phyloP scores from a whole-genome alignment of 768 basidiomycete species.

The Hericium rajendrae region DNA sequence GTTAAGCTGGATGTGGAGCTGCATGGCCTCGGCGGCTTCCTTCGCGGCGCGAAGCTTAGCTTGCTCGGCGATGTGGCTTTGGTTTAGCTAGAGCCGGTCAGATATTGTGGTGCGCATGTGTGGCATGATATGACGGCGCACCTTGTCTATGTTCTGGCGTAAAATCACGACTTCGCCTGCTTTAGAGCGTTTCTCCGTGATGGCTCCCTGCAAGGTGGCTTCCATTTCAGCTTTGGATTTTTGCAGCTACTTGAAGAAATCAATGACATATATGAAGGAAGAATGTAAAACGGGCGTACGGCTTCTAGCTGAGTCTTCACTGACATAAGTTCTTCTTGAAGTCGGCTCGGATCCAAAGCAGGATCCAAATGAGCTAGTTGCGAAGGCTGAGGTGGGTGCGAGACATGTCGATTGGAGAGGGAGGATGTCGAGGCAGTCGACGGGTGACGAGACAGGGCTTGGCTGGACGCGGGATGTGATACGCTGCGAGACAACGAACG shows the following conservation, averaged over 20 bases:
- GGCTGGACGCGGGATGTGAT: not conserved
- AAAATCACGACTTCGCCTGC: slow-evolving; percentile 13
- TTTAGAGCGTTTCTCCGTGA: slow-evolving; percentile 12
- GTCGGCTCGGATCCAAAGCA: not conserved
- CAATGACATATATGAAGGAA: not conserved
- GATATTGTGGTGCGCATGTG: not conserved
- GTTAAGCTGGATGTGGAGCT: not conserved
- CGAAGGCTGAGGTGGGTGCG: not conserved
- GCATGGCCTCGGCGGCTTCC: slow-evolving; percentile 8
- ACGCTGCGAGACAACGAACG: not conserved
- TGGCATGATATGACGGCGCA: not conserved
- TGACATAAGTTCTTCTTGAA: not conserved
- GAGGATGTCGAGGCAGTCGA: not conserved
- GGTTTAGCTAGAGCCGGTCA: not conserved
- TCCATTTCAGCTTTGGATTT: slow-evolving; percentile 6
- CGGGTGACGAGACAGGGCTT: not conserved
- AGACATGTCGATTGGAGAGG: not conserved
- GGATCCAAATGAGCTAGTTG: not conserved
- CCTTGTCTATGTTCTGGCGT: slow-evolving; percentile 11
- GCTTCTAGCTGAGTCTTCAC: slow-evolving; percentile 2
- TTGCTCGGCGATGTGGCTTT: slow-evolving; percentile 6
- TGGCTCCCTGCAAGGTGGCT: slow-evolving; percentile 5
- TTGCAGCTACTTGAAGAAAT: slow-evolving; percentile 2
- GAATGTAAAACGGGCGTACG: not conserved
- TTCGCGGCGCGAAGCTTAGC: slow-evolving; percentile 9